Evolutionary conservation across 352 stramenopile species (phyloP).

Genomic region (Globisporangium spiculum): DNA sequence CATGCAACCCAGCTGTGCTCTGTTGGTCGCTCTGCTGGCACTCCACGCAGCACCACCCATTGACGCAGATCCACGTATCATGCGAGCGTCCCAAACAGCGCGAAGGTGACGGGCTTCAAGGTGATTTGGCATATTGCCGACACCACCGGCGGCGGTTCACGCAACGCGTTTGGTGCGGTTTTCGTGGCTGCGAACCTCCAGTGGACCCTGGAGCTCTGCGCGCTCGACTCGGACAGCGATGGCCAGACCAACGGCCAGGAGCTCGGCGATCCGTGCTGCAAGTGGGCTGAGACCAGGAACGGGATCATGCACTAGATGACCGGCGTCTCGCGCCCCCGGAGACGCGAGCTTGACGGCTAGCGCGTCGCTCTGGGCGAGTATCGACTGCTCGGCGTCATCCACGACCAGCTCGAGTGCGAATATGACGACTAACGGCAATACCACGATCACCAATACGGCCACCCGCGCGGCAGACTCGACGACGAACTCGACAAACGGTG

Average conservation of each 20-base stretch:
- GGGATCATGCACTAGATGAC: slow-evolving; percentile 1
- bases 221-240: slow-evolving; percentile 36
- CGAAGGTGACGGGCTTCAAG: background rate
- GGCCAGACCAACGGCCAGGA: slow-evolving; percentile 56
- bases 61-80: background rate
- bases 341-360: slow-evolving; percentile 16
- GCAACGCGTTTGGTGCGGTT: slow-evolving; percentile 30
- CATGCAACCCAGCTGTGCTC: background rate
- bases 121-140: background rate
- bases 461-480: background rate
- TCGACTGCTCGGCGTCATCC: slow-evolving; percentile 19
- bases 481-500: background rate
- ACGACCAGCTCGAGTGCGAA: background rate
- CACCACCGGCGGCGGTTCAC: slow-evolving; percentile 12
- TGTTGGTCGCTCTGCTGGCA: background rate
- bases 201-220: slow-evolving; percentile 15
- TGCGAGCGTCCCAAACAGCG: background rate
- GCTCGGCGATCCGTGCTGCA: slow-evolving; percentile 50
- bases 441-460: background rate
- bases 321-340: slow-evolving; percentile 19
- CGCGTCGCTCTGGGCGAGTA: slow-evolving; percentile 14
- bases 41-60: background rate
- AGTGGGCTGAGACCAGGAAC: background rate
- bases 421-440: background rate
- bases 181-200: slow-evolving; percentile 14